phyloP scores from a whole-genome alignment of 2,329 filamentous ascomycete genomes.

The Dryadomyces quercus-mongolicae region DNA sequence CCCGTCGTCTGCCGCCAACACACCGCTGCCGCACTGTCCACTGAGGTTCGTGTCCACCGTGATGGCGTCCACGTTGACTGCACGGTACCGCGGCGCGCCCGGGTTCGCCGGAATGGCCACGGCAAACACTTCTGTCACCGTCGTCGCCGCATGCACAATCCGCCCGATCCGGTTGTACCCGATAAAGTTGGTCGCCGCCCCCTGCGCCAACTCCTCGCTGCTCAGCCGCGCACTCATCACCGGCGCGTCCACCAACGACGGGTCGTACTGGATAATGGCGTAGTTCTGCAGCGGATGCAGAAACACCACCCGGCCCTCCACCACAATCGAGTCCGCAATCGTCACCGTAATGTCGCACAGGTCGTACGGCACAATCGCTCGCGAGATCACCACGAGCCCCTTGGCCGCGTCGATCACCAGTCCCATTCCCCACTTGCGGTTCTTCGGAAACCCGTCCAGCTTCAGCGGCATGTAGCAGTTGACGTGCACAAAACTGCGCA shows the following conservation, averaged over 20 bases:
- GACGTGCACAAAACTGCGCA: conserved; percentile 89
- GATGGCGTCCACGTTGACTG: conserved; percentile 92
- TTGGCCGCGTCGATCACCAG: conserved; percentile 96
- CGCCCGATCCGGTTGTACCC: conserved; percentile 96
- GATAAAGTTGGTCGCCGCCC: conserved; percentile 88
- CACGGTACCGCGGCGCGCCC: conserved; percentile 81
- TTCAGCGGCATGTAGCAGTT: conserved; percentile 90
- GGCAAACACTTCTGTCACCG: conserved; percentile 92
- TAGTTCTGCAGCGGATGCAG: conserved; percentile 96
- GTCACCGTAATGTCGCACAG: conserved; percentile 94
- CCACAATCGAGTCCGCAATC: conserved; percentile 90
- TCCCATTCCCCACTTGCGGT: conserved; percentile 88
- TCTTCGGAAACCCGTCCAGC: conserved; percentile 93
- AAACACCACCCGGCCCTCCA: conserved; percentile 90
- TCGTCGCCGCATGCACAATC: conserved; percentile 86
- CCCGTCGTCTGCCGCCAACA: conserved; percentile 78
- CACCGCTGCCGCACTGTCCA: conserved; percentile 85
- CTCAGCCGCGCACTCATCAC: conserved; percentile 82
- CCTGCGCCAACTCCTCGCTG: conserved; percentile 74
- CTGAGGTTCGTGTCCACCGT: conserved; percentile 91
- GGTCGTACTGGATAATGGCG: conserved; percentile 88
- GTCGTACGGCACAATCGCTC: conserved; percentile 91
- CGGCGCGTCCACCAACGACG: conserved; percentile 81
- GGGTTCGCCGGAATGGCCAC: conserved; percentile 93
- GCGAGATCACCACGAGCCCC: conserved; percentile 84